Evolutionary conservation across 2,329 filamentous ascomycete genomes (phyloP).

Genomic region (Diaporthe australafricana): DNA sequence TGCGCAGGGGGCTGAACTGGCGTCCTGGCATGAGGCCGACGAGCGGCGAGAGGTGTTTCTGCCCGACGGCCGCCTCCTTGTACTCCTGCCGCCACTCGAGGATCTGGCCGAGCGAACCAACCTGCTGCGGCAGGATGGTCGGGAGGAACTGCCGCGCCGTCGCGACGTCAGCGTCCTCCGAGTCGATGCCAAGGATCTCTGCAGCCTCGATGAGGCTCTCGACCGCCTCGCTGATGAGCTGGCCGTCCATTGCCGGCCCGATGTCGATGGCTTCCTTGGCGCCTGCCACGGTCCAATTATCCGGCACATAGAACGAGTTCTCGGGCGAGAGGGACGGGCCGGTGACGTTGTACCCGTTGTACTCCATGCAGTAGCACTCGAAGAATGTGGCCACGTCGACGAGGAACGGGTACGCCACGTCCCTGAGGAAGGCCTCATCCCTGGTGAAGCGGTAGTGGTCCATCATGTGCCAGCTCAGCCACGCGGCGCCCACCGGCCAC

Average conservation of each 20-base stretch:
- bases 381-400: slow-evolving; percentile 26
- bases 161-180: slow-evolving; percentile 4
- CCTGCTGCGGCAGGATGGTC: slow-evolving; percentile 34
- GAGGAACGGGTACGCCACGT: slow-evolving; percentile 29
- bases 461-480: slow-evolving; percentile 29
- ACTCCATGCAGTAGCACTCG: slow-evolving; percentile 14
- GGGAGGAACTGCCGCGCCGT: slow-evolving; percentile 33
- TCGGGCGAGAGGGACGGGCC: slow-evolving; percentile 33
- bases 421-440: slow-evolving; percentile 18
- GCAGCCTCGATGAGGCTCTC: slow-evolving; percentile 38
- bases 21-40: slow-evolving; percentile 40
- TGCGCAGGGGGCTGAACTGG: slow-evolving; percentile 37
- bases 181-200: slow-evolving; percentile 29
- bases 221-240: slow-evolving; percentile 34
- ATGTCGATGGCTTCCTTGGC: slow-evolving; percentile 29
- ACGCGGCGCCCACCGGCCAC: slow-evolving; percentile 28
- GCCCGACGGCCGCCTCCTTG: slow-evolving; percentile 37
- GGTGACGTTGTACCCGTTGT: slow-evolving; percentile 29
- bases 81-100: slow-evolving; percentile 42
- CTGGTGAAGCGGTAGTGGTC: slow-evolving; percentile 35
- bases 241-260: slow-evolving; percentile 29
- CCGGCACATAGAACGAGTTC: slow-evolving; percentile 35
- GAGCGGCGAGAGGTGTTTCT: slow-evolving; percentile 41
- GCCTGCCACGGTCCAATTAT: slow-evolving; percentile 14
- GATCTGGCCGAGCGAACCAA: slow-evolving; percentile 41